phyloP scores from a whole-genome alignment of 2,329 filamentous ascomycete species.

The Colletotrichum somersetense region DNA sequence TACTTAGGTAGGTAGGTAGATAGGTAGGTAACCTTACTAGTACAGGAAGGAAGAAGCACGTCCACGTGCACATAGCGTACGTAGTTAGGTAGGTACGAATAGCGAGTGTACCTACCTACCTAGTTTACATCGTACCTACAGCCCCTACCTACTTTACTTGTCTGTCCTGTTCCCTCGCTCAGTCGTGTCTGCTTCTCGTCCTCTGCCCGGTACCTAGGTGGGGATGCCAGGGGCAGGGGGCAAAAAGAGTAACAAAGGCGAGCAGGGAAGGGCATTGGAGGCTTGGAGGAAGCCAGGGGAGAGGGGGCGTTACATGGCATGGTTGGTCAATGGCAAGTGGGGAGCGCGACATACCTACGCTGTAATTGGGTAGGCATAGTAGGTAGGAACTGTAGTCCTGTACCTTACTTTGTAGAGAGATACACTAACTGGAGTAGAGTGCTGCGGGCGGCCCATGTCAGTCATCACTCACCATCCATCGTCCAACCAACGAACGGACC shows the following conservation, averaged over 20 bases:
- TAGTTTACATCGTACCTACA: too few species aligned
- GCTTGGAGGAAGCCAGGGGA: not conserved
- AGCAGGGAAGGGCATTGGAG: conserved; percentile 13
- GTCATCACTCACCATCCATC: not conserved
- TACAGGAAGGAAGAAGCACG: not conserved
- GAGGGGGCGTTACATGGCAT: not conserved
- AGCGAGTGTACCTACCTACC: not conserved
- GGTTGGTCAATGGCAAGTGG: conserved; percentile 16
- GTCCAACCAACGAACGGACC: not conserved
- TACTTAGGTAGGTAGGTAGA: not conserved
- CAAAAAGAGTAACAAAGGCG: not conserved
- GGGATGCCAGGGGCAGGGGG: conserved; percentile 28
- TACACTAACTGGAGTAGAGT: not conserved
- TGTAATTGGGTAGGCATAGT: too few species aligned
- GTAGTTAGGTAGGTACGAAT: too few species aligned
- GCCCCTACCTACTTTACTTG: not conserved
- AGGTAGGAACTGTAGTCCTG: too few species aligned
- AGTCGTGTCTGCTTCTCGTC: conserved; percentile 6
- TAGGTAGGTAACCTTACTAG: not conserved
- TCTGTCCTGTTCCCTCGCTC: conserved; percentile 18
- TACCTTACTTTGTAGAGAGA: too few species aligned
- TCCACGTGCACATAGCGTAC: too few species aligned
- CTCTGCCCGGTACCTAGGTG: conserved; percentile 19
- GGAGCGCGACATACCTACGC: not conserved
- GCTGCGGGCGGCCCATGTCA: not conserved